Percentiles rank a stretch among this genome's conserved stretches.
phyloP scores from a whole-genome alignment of 495 filamentous ascomycete species.

The Aspergillus sclerotioniger region DNA sequence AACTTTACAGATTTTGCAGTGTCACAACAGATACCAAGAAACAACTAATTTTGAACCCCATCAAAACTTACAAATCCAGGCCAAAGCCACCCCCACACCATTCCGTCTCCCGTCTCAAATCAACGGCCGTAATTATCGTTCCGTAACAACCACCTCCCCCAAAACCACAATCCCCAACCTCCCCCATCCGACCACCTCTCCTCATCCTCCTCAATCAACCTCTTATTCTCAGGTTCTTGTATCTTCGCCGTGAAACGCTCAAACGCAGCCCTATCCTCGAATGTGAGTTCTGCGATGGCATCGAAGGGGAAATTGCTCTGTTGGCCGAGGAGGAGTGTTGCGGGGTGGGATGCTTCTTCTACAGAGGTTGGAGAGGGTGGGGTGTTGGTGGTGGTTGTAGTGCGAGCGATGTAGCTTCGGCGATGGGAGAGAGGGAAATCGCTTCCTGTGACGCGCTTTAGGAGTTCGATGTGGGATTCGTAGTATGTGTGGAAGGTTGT shows the following conservation, averaged over 20 bases:
- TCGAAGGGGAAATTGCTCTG: conserved; percentile 42
- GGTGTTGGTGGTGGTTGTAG: not conserved
- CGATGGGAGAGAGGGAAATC: not conserved
- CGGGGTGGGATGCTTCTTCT: conserved; percentile 27
- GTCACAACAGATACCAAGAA: too few species aligned
- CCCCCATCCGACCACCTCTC: conserved; percentile 32
- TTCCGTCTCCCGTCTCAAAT: not conserved
- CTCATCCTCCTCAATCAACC: conserved; percentile 29
- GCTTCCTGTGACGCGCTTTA: not conserved
- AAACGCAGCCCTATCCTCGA: conserved; percentile 30
- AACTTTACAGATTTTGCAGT: too few species aligned
- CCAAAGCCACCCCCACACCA: too few species aligned
- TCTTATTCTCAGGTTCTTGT: conserved; percentile 21
- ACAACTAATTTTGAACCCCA: too few species aligned
- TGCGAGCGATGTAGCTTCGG: not conserved
- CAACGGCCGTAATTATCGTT: too few species aligned
- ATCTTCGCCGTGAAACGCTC: conserved; percentile 26
- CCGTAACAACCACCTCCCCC: not conserved
- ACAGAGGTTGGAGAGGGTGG: not conserved
- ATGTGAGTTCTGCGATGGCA: conserved; percentile 34
- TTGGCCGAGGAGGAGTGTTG: conserved; percentile 30
- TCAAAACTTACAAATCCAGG: too few species aligned
- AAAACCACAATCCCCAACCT: not conserved
- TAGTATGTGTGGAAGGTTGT: not conserved
- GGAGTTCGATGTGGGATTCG: not conserved